phyloP scores from a whole-genome alignment of 768 basidiomycete species.

The Coprinopsis sp. region DNA sequence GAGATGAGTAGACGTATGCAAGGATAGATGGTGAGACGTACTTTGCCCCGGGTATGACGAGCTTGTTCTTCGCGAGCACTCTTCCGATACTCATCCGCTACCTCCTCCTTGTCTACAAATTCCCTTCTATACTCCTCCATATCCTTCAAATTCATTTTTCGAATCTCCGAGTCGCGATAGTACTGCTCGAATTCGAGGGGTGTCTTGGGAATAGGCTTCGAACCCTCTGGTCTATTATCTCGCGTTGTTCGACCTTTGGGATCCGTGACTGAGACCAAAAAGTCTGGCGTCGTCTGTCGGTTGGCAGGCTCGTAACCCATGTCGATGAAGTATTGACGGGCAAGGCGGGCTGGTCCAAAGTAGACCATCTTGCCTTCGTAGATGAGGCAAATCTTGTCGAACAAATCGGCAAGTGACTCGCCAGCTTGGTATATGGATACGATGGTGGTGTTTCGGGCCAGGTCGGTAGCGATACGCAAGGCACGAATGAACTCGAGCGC shows the following conservation, averaged over 20 bases:
- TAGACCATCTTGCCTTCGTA: slow-evolving; percentile 75
- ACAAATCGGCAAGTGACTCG: slow-evolving; percentile 58
- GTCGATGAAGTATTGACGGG: slow-evolving; percentile 69
- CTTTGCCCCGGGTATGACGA: slow-evolving; percentile 31
- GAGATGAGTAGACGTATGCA: neutral
- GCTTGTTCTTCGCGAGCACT: slow-evolving; percentile 52
- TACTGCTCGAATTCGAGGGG: slow-evolving; percentile 45
- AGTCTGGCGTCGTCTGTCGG: slow-evolving; percentile 64
- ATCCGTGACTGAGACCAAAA: slow-evolving; percentile 57
- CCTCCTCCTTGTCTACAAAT: slow-evolving; percentile 40
- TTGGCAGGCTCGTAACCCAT: slow-evolving; percentile 58
- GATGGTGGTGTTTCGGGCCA: slow-evolving; percentile 50
- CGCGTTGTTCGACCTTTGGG: slow-evolving; percentile 47
- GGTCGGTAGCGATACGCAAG: slow-evolving; percentile 61
- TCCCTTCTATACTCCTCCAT: slow-evolving; percentile 43
- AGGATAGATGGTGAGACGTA: slow-evolving; percentile 3
- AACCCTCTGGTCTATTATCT: slow-evolving; percentile 10
- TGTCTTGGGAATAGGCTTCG: slow-evolving; percentile 35
- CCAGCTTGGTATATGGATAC: slow-evolving; percentile 85
- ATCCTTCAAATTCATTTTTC: slow-evolving; percentile 27
- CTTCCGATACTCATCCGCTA: slow-evolving; percentile 34
- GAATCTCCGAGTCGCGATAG: slow-evolving; percentile 22
- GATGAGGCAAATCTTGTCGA: slow-evolving; percentile 73
- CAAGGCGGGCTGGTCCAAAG: slow-evolving; percentile 62
- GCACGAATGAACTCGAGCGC: slow-evolving; percentile 70